phyloP scores from a whole-genome alignment of 345 rosid species.

The Citrus hindsii region DNA sequence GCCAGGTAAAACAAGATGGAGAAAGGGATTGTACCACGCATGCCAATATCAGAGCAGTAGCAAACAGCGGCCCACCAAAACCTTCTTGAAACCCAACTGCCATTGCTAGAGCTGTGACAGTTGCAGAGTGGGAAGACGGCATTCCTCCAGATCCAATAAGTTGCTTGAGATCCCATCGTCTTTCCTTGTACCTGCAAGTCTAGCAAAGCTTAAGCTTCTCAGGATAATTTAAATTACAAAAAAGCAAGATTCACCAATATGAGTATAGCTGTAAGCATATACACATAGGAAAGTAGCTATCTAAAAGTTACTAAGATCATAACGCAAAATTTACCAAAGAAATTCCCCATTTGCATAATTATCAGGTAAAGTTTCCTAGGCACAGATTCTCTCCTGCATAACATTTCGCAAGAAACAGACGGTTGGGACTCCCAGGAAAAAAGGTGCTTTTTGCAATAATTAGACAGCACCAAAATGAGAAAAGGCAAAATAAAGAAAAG shows the following conservation, averaged over 20 bases:
- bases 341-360: background rate
- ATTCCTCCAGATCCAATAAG: slow-evolving; percentile 91
- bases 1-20: background rate
- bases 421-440: background rate
- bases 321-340: background rate
- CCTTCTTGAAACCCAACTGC: slow-evolving; percentile 77
- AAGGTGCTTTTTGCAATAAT: background rate
- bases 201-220: slow-evolving; percentile 37
- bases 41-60: slow-evolving; percentile 59
- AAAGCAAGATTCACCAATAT: background rate
- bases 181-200: slow-evolving; percentile 71
- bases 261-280: background rate
- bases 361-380: background rate
- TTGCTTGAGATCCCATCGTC: slow-evolving; percentile 62
- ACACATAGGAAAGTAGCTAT: background rate
- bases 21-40: slow-evolving; percentile 51
- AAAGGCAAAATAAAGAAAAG: slow-evolving; percentile 1
- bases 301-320: background rate
- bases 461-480: background rate
- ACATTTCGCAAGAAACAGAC: background rate
- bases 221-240: slow-evolving; percentile 19
- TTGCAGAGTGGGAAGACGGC: slow-evolving; percentile 96
- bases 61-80: slow-evolving; percentile 61
- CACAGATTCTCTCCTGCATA: background rate
- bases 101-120: slow-evolving; percentile 65